These are phyloP conservation scores for Candida michaelii DNA, from an alignment of 805 yeast species.

Conservation along the genomic window DNA sequence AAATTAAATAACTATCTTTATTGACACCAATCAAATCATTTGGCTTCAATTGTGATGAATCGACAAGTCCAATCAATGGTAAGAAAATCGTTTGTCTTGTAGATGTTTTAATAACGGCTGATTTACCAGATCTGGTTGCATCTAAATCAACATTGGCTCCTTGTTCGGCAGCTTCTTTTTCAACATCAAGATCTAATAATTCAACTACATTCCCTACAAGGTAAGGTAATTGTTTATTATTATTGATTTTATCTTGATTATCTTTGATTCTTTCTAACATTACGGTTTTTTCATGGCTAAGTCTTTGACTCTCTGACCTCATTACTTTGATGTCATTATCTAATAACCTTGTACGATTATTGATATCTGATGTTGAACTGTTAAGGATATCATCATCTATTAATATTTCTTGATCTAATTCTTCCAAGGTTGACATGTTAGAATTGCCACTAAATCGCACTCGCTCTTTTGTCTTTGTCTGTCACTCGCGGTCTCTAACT, in stretches of 20 bases:
- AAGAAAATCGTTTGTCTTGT: conserved; percentile 96
- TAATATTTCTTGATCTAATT: conserved; percentile 65
- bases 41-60: conserved; percentile 89
- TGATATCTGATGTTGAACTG: conserved; percentile 78
- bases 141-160: conserved; percentile 95
- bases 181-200: conserved; percentile 81
- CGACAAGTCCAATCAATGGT: conserved; percentile 94
- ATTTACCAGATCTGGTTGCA: conserved; percentile 86
- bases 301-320: conserved; percentile 86
- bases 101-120: conserved; percentile 97
- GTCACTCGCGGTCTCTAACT: too few species aligned
- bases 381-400: conserved; percentile 79
- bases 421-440: conserved; percentile 81
- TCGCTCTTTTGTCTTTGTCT: too few species aligned
- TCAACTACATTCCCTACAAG: conserved; percentile 97
- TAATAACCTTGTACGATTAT: conserved; percentile 79
- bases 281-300: conserved; percentile 87
- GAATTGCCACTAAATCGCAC: conserved; percentile 9
- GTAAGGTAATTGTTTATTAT: conserved; percentile 93
- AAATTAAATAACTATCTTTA: conserved; percentile 89
- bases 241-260: conserved; percentile 92
- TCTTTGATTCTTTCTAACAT: conserved; percentile 94
- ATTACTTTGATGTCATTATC: conserved; percentile 96
- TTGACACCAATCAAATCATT: conserved; percentile 97
- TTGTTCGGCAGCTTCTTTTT: conserved; percentile 78